Conservation (phyloP, 805 yeast species). For the Wickerhamiella sorbophila region DNA sequence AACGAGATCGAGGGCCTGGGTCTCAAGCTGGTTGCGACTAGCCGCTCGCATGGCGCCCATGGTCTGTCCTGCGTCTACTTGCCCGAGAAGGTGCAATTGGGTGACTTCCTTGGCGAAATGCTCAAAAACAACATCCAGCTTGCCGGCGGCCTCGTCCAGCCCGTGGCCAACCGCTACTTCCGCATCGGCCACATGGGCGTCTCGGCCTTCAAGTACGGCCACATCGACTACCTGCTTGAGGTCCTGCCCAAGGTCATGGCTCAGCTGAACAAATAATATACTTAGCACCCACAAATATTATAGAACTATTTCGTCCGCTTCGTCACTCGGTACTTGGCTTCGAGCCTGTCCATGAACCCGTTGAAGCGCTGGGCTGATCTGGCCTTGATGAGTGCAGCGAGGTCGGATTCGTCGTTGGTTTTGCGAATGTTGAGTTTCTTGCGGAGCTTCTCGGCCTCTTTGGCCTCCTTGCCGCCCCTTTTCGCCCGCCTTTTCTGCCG, state of each 20-base stretch:
- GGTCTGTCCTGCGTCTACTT: constrained; percentile 77
- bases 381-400: constrained; percentile 26
- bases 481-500: constrained; percentile 35
- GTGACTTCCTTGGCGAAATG: constrained; percentile 43
- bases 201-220: constrained; percentile 47
- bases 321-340: constrained; percentile 21
- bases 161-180: constrained; percentile 66
- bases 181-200: constrained; percentile 96
- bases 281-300: background rate
- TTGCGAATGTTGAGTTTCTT: constrained; percentile 31
- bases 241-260: constrained; percentile 29
- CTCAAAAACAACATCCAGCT: constrained; percentile 55
- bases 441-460: constrained; percentile 44
- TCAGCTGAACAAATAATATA: constrained; percentile 1
- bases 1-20: constrained; percentile 42
- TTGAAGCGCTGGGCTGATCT: constrained; percentile 21
- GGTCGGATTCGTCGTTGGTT: constrained; percentile 19
- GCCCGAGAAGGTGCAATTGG: constrained; percentile 59
- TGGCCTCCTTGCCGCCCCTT: constrained; percentile 27
- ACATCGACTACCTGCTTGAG: constrained; percentile 36
- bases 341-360: constrained; percentile 21
- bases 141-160: constrained; percentile 84
- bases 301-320: background rate
- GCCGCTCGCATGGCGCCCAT: constrained; percentile 54
- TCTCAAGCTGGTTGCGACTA: constrained; percentile 51